Evolutionary conservation across 768 basidiomycete species (phyloP), one percentile per base, ranked within the genome.

Genomic region (Wakefieldia striispora): DNA sequence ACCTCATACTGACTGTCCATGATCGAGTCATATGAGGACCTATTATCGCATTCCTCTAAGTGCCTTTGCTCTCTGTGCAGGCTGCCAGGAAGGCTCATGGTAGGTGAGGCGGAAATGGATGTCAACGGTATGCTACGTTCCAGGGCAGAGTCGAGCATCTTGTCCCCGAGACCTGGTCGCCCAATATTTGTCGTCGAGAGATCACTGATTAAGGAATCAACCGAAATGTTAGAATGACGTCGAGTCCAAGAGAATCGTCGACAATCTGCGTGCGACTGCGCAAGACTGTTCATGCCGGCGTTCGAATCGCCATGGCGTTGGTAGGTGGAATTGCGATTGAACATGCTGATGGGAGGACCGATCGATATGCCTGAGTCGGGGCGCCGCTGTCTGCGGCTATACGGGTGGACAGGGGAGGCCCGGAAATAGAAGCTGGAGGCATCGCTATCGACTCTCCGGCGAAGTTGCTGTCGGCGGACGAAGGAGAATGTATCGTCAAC

Each of bases 401-500:
- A 69, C 0, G 74, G 70, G 51, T 67, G 65, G 27, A 55, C 35
- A 6, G 59, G 51, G 0, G 69, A 57, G 1, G 57, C 43, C 8
- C 60, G 67, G 78, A 86, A 86, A 58, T 86, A 89, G 70, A 88
- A 89, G 62, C 84, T 88, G 0, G 87, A 88, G 0, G 83, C 78
- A 57, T 91, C 87, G 47, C 86, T 89, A 24, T 86, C 88, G 12
- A 87, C 80, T 10, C 88, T 78, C 37, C 64, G 71, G 27, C 78
- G 75, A 21, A 65, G 73, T 2, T 63, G 63, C 45, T 69, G 66
- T 20, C 58, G 56, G 43, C 63, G 66, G 23, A 76, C 61, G 73
- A 86, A 90, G 0, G 80, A 80, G 64, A 91, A 90, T 0, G 87
- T 89, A 50, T 90, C 87, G 34, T 89, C 87, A 7, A 88, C 73